Evolutionary conservation across 805 yeast genomes (phyloP).

Genomic region (Sungouiozyma intestinalis): DNA sequence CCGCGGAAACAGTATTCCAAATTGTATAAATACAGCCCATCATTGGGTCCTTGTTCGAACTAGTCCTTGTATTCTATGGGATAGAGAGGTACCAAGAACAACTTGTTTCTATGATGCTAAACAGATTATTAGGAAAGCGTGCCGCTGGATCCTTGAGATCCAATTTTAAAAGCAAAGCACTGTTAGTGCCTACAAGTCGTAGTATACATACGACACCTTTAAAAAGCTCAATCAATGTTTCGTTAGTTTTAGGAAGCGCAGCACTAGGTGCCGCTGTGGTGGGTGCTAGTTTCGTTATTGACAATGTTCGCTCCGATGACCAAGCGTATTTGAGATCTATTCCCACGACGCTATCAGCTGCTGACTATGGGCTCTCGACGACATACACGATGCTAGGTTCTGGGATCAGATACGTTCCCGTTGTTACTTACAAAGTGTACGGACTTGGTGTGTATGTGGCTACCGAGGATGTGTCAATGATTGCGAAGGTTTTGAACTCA

Average conservation of each 20-base stretch:
- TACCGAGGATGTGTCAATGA: constrained; percentile 38
- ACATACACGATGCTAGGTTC: constrained; percentile 56
- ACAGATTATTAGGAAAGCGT: background rate
- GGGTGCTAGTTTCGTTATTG: background rate
- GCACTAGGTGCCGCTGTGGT: background rate
- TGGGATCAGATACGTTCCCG: constrained; percentile 79
- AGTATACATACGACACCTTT: background rate
- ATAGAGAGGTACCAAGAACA: too few species aligned
- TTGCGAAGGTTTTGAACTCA: constrained; percentile 35
- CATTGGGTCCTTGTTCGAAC: background rate
- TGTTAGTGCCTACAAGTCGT: background rate
- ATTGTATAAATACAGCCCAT: too few species aligned
- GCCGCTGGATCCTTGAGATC: background rate
- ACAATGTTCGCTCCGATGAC: background rate
- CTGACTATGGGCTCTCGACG: constrained; percentile 20
- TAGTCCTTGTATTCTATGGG: too few species aligned
- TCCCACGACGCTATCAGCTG: constrained; percentile 27
- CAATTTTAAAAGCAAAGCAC: background rate
- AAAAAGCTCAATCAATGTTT: background rate
- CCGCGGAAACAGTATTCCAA: too few species aligned
- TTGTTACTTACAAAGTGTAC: constrained; percentile 73
- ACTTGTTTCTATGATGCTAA: background rate
- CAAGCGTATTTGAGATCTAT: constrained; percentile 38
- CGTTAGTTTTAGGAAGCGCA: background rate
- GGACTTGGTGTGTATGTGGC: constrained; percentile 78